Conservation (phyloP, 148 eudicot genomes). For the Arbutus unedo region DNA sequence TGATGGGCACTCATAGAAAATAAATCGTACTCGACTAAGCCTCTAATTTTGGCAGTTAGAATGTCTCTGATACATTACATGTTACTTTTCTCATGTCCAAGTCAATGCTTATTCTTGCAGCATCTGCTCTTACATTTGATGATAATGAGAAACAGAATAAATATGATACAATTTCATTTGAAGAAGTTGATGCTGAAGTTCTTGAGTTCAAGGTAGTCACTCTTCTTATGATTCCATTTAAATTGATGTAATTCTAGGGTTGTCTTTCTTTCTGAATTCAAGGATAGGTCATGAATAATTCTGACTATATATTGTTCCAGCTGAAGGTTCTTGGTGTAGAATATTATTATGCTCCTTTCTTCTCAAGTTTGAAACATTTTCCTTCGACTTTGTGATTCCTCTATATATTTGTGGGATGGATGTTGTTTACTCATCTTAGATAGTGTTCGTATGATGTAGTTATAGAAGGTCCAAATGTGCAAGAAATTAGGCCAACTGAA, state of each 20-base stretch:
- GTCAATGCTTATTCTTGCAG: constrained; percentile 43
- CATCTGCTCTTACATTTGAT: constrained; percentile 71
- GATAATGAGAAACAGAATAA: constrained; percentile 61
- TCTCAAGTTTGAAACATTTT: not conserved
- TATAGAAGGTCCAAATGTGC: not conserved
- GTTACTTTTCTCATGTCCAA: constrained; percentile 14
- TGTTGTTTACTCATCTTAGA: not conserved
- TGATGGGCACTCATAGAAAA: not conserved
- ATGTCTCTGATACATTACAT: not conserved
- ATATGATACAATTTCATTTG: constrained; percentile 61
- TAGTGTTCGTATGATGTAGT: not conserved
- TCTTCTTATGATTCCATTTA: constrained; percentile 6
- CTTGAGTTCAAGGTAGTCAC: constrained; percentile 62
- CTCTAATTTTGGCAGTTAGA: constrained; percentile 2
- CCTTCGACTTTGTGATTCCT: not conserved
- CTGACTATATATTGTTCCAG: not conserved
- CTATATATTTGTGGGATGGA: not conserved
- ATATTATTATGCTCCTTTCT: constrained; percentile 5
- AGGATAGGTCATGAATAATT: constrained; percentile 2
- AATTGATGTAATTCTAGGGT: not conserved
- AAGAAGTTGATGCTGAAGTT: constrained; percentile 61
- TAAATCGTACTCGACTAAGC: not conserved
- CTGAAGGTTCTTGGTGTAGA: not conserved
- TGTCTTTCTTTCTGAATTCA: not conserved
- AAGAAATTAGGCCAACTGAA: constrained; percentile 6